phyloP scores from a whole-genome alignment of 352 stramenopile species.

The Globisporangium emineosum region DNA sequence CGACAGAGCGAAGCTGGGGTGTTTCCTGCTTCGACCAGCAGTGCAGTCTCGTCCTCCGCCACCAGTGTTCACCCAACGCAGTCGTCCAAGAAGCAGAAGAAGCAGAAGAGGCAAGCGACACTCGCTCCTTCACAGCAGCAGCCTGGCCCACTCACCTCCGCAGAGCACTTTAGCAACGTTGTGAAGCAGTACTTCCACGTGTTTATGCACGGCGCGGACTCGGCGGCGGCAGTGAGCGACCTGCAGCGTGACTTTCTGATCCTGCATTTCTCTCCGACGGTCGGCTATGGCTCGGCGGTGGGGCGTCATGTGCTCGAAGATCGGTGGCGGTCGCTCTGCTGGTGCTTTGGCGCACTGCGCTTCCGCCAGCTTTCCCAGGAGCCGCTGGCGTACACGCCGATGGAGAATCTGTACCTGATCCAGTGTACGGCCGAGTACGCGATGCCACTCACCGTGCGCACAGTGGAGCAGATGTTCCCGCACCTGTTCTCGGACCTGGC shows the following conservation, averaged over 20 bases:
- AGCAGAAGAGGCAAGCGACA: neutral
- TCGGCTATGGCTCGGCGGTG: constrained; percentile 11
- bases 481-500: too few relatives aligned
- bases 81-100: neutral
- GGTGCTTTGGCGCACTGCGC: constrained; percentile 6
- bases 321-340: constrained; percentile 11
- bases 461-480: constrained; percentile 8
- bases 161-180: neutral
- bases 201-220: constrained; percentile 3
- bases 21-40: neutral
- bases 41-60: neutral
- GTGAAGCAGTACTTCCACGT: constrained; percentile 14
- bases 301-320: constrained; percentile 6
- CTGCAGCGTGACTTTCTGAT: constrained; percentile 6
- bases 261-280: neutral
- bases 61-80: neutral
- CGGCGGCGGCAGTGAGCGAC: neutral
- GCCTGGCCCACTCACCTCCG: neutral
- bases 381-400: constrained; percentile 9
- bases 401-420: constrained; percentile 9
- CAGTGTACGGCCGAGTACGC: constrained; percentile 13
- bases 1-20: neutral
- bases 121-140: neutral
- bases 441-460: constrained; percentile 10
- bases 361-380: constrained; percentile 14